A percentile compares a stretch with the other conserved stretches of the same genome.
phyloP scores from a whole-genome alignment of 2,329 filamentous ascomycete genomes.

The Ophiostoma himal-ulmi region DNA sequence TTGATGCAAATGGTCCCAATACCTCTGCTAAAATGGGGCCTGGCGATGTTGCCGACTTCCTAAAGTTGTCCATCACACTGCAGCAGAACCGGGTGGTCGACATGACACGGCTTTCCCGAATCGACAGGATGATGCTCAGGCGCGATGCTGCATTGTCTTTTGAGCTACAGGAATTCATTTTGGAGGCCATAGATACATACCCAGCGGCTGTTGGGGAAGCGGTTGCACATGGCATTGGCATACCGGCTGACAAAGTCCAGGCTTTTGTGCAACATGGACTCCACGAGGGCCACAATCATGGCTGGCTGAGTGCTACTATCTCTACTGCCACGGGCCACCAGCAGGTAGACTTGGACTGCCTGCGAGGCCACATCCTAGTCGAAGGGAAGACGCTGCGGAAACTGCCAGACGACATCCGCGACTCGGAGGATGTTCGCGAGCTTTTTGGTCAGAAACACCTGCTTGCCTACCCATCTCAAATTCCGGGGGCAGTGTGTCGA shows the following conservation, averaged over 20 bases:
- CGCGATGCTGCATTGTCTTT: background rate
- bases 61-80: background rate
- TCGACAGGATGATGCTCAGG: background rate
- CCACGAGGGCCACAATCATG: background rate
- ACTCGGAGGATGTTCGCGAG: conserved; percentile 38
- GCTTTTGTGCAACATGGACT: background rate
- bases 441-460: conserved; percentile 52
- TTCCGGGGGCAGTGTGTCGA: conserved; percentile 49
- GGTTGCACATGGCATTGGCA: background rate
- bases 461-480: conserved; percentile 45
- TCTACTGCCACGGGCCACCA: background rate
- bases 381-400: conserved; percentile 37
- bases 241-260: background rate
- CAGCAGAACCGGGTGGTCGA: background rate
- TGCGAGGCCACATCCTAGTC: conserved; percentile 34
- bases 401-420: conserved; percentile 47
- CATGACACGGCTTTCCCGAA: background rate
- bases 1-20: background rate
- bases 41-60: background rate
- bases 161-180: background rate
- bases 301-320: background rate
- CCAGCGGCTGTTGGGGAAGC: background rate
- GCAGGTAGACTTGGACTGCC: background rate
- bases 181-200: background rate
- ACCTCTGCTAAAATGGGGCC: background rate